Evolutionary conservation across 257 asterid species (phyloP), one percentile per base, ranked within the genome.

Genomic region (Thymus mandschuricus): DNA sequence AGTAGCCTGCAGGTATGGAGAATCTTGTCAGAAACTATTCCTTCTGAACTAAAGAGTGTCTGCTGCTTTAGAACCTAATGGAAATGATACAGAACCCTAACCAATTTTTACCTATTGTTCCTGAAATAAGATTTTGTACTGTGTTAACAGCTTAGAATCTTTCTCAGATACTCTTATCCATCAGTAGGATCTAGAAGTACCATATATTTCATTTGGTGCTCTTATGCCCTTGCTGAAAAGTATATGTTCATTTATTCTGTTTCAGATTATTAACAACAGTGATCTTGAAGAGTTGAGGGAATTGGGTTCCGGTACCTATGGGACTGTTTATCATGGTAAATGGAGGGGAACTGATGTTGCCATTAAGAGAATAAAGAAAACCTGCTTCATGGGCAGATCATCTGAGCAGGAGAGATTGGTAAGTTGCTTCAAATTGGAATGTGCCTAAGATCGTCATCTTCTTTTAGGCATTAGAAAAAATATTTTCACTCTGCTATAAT

Each of bases 321-420:
- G 98, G 48, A 93, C 97, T 63, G 98, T 92, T 41, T 92, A 88
- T 78, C 98, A 92, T 74, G 98, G 97, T 74, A 92, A 90, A 84
- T 92, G 97, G 98, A 89, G 98, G 70, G 98, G 97, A 68, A 82
- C 92, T 49, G 98, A 92, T 83, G 97, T 92, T 69, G 98, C 98
- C 73, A 92, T 92, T 72, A 90, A 90, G 84, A 83, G 98, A 82
- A 85, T 88, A 68, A 92, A 92, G 82, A 90, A 92, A 85, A 87
- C 92, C 76, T 92, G 97, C 80, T 92, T 92, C 81, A 75, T 84
- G n/a, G 95, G 97, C 73, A 92, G 92, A 52, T 84, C 94, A 60
- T 92, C 98, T 8, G 97, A 90, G 83, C 92, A 85, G 83, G 95
- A 87, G 84, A 84, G 82, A 77, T 75, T 86, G 88, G 97, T 90